phyloP scores from a whole-genome alignment of 257 asterid genomes.

The Salvia hispanica region DNA sequence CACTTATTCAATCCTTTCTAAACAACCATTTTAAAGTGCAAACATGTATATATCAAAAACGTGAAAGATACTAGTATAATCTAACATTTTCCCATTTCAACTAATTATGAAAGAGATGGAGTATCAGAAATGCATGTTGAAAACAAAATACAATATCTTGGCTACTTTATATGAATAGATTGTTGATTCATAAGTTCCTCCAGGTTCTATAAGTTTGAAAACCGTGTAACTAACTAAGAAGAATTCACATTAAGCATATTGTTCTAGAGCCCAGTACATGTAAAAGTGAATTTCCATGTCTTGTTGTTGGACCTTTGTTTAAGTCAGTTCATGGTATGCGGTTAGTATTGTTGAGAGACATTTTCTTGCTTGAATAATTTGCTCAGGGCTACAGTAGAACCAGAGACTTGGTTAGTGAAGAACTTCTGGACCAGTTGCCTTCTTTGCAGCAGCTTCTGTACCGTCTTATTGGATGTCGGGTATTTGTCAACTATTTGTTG shows the following conservation, averaged over 20 bases:
- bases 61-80: background rate
- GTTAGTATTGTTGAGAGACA: conserved; percentile 11
- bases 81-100: background rate
- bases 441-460: conserved; percentile 86
- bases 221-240: background rate
- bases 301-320: background rate
- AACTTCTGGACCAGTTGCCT: conserved; percentile 88
- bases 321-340: conserved; percentile 21
- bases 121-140: background rate
- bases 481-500: conserved; percentile 35
- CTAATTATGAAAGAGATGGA: background rate
- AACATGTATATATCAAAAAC: conserved; percentile 1
- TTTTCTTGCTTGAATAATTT: conserved; percentile 35
- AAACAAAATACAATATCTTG: background rate
- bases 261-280: conserved; percentile 4
- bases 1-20: background rate
- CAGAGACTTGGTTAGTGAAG: conserved; percentile 84
- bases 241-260: conserved; percentile 5
- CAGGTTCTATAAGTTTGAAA: background rate
- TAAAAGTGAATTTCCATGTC: background rate
- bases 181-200: background rate
- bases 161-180: background rate
- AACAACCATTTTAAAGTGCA: background rate
- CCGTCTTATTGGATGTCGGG: conserved; percentile 98
- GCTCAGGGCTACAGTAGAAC: conserved; percentile 87